Percentiles rank a stretch among this genome's conserved stretches.
These are phyloP conservation scores for Luvunga scandens DNA, from an alignment of 345 rosid species.

Conservation along the genomic window DNA sequence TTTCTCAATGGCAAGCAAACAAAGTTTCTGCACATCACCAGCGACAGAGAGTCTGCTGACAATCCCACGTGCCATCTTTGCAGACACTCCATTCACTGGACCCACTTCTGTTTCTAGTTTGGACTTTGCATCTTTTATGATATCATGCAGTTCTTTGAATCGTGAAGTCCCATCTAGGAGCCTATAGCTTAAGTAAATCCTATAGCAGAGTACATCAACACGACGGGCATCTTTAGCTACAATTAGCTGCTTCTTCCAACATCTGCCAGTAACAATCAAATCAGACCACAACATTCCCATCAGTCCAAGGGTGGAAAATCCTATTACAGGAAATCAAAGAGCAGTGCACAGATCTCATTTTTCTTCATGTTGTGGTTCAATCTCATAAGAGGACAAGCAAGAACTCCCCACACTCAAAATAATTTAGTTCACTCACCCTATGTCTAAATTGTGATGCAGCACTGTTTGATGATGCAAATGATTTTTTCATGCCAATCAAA, in stretches of 20 bases:
- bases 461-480: neutral
- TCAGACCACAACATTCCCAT: slow-evolving; percentile 17
- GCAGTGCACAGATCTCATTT: slow-evolving; percentile 3
- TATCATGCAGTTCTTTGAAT: slow-evolving; percentile 66
- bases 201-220: slow-evolving; percentile 74
- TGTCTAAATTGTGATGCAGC: neutral
- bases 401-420: neutral
- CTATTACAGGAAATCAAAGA: slow-evolving; percentile 6
- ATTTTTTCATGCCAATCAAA: neutral
- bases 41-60: slow-evolving; percentile 89
- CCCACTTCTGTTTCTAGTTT: slow-evolving; percentile 86
- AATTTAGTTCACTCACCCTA: slow-evolving; percentile 3
- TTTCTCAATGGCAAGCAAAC: slow-evolving; percentile 63
- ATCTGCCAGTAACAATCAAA: slow-evolving; percentile 46
- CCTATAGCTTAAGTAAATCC: slow-evolving; percentile 79
- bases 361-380: neutral
- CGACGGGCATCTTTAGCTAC: slow-evolving; percentile 90
- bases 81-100: slow-evolving; percentile 61
- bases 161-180: slow-evolving; percentile 71
- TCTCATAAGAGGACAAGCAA: neutral
- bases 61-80: slow-evolving; percentile 76
- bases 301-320: slow-evolving; percentile 10
- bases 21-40: slow-evolving; percentile 69
- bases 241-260: slow-evolving; percentile 85
- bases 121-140: slow-evolving; percentile 66